Evolutionary conservation across 345 rosid genomes (phyloP).

Genomic region (Syzygium oleosum): DNA sequence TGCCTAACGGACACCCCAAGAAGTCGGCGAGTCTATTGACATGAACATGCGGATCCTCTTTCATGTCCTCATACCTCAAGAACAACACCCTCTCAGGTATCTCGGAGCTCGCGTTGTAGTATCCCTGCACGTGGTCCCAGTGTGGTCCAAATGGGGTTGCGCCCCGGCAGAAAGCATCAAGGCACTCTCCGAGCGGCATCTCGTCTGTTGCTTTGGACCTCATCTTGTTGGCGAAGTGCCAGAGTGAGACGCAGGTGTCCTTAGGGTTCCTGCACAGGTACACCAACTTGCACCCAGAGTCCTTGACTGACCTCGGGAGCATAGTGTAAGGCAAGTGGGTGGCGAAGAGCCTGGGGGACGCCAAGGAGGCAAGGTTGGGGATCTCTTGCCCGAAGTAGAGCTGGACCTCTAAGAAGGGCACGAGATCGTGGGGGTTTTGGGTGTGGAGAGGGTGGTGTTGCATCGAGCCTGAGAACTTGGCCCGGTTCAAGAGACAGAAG

Average conservation of each 20-base stretch:
- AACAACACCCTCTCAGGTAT: slow-evolving; percentile 16
- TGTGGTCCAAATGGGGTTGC: slow-evolving; percentile 15
- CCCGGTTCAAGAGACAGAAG: neutral
- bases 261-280: slow-evolving; percentile 13
- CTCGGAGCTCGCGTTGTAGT: slow-evolving; percentile 22
- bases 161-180: slow-evolving; percentile 26
- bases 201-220: slow-evolving; percentile 10
- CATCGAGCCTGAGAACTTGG: neutral
- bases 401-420: neutral
- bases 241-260: slow-evolving; percentile 7
- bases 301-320: neutral
- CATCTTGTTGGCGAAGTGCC: slow-evolving; percentile 2
- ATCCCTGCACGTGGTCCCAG: slow-evolving; percentile 28
- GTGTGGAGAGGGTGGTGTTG: neutral
- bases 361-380: neutral
- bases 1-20: slow-evolving; percentile 21
- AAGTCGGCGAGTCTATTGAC: slow-evolving; percentile 25
- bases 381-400: neutral
- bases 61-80: slow-evolving; percentile 29
- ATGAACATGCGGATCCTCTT: slow-evolving; percentile 4
- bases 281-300: slow-evolving; percentile 4
- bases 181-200: slow-evolving; percentile 18
- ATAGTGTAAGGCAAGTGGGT: slow-evolving; percentile 1
- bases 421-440: slow-evolving; percentile 6
- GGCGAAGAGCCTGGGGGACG: slow-evolving; percentile 1